Base-by-base conservation (phyloP, 2,329 filamentous ascomycete genomes). In the Aspergillus persii region DNA sequence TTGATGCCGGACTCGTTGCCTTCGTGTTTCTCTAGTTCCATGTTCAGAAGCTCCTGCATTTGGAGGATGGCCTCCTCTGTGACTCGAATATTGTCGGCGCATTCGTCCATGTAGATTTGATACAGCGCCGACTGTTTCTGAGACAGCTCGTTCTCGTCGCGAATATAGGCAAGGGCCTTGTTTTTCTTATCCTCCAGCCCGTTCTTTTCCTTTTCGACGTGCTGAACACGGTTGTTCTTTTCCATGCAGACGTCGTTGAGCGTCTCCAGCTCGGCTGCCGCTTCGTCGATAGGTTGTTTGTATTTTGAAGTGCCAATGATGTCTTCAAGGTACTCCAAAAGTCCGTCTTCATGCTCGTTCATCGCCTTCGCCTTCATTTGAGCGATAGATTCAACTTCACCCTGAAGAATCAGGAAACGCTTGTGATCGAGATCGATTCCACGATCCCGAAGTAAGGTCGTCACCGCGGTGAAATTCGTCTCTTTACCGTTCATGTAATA, bases 281-380 rank as follows among this genome's bases (percentile, higher is more conserved):
- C 89, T 77, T 99, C 95, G 68, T 99, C 95, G 63, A 99, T 99
- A 0, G 95, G 94, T 0, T 90, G 86, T 79, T 99, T 99, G 80
- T 99, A 99, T 74, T 96, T 97, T 5, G 95, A 98, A 0, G 95
- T 99, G 63, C 96, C 95, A 68, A 99, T 98, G 62, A 99, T 99
- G 70, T 99, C 95, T 74, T 99, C 95, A 0, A 99, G 85, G 65
- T 99, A 99, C 75, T 99, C 95, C 18, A 99, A 83, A 3, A 99
- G 84, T 11, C 95, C 95, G 69, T 99, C 95, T 61, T 99, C 95
- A 71, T 98, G 94, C 74, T 99, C 95, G 68, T 91, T 94, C 47
- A 85, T 88, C 3, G 96, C 95, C 76, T 99, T 99, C 18, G 96
- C 84, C 77, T 99, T 99, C 95, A 99, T 99, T 77, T 98, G 95